Conservation (phyloP, 2,329 filamentous ascomycete species). For the Dactylellina cionopaga region DNA sequence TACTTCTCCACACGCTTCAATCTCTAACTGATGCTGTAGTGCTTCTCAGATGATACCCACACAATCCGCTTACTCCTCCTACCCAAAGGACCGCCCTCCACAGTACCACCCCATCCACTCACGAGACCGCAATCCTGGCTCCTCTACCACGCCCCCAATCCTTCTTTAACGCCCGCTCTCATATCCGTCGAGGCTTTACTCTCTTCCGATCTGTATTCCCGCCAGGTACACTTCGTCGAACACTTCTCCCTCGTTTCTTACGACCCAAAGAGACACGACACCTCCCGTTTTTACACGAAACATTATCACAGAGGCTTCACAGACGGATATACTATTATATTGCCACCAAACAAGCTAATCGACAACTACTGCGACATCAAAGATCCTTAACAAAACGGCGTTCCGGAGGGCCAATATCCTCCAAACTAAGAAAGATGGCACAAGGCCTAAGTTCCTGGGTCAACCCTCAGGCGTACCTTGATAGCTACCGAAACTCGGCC, state of each 20-base stretch:
- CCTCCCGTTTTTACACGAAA: conserved; percentile 37
- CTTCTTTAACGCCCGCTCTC: conserved; percentile 47
- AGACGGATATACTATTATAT: conserved; percentile 35
- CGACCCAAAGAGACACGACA: conserved; percentile 34
- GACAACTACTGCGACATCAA: conserved; percentile 17
- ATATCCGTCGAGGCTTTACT: conserved; percentile 17
- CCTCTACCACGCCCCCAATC: conserved; percentile 38
- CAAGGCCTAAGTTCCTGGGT: conserved; percentile 47
- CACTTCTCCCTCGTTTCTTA: conserved; percentile 46
- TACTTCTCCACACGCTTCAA: too few relatives aligned
- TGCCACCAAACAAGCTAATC: conserved; percentile 16
- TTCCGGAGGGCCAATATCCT: not conserved
- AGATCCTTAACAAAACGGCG: not conserved
- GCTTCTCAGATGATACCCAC: conserved; percentile 42
- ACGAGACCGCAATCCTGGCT: conserved; percentile 47
- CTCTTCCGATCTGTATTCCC: conserved; percentile 39
- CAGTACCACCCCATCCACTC: conserved; percentile 13
- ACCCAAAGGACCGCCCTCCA: too few relatives aligned
- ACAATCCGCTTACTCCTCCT: conserved; percentile 20
- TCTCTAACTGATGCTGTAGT: too few relatives aligned
- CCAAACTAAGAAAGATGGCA: conserved; percentile 27
- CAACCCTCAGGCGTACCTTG: conserved; percentile 41
- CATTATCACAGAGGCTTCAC: conserved; percentile 32
- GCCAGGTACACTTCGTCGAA: conserved; percentile 31
- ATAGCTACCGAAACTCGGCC: conserved; percentile 25